Evolutionary conservation across 2,329 filamentous ascomycete species (phyloP).

Genomic region (Diaporthe sp.): DNA sequence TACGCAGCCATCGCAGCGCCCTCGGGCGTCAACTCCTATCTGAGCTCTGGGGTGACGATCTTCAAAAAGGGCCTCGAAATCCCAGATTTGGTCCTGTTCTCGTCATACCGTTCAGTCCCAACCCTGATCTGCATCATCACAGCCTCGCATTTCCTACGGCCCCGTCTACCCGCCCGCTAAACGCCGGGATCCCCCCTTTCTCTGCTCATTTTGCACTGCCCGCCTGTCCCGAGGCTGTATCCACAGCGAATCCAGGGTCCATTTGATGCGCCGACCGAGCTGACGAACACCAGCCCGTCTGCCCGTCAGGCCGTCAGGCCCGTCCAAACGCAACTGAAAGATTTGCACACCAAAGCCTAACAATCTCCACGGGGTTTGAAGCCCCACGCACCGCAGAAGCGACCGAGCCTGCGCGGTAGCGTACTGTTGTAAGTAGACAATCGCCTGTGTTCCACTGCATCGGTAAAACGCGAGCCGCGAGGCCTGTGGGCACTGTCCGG

Average conservation of each 20-base stretch:
- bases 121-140: constrained; percentile 21
- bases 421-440: background rate
- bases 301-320: background rate
- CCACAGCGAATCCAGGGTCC: constrained; percentile 26
- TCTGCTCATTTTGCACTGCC: constrained; percentile 27
- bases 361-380: background rate
- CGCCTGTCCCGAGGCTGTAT: constrained; percentile 26
- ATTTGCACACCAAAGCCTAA: background rate
- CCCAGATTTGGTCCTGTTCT: constrained; percentile 24
- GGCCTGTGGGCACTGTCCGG: constrained; percentile 19
- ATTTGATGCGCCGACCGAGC: constrained; percentile 11
- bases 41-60: constrained; percentile 21
- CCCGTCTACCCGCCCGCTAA: constrained; percentile 20
- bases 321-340: background rate
- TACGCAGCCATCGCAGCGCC: constrained; percentile 1
- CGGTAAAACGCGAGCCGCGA: constrained; percentile 19
- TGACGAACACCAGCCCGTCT: constrained; percentile 21
- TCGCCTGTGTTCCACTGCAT: background rate
- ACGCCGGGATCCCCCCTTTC: constrained; percentile 29
- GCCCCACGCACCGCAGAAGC: background rate
- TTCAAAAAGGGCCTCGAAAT: background rate
- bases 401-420: background rate
- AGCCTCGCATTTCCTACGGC: constrained; percentile 13
- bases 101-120: constrained; percentile 22
- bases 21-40: constrained; percentile 18